Base-by-base conservation (phyloP, 768 basidiomycete genomes). In the Hericium rajendrae region DNA sequence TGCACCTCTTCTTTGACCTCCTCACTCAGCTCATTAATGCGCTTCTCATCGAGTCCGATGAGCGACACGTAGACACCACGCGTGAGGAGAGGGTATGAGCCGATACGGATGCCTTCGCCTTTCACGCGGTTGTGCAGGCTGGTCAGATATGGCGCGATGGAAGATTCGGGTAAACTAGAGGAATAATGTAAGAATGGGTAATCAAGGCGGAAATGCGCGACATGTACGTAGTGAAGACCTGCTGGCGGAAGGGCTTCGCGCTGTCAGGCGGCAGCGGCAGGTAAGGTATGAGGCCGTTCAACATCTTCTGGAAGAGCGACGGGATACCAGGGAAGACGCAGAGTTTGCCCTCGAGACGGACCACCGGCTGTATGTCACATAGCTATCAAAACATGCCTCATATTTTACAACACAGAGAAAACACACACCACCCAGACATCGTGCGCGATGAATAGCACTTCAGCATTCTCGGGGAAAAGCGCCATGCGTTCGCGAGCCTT, bases 241-340 rank as follows among this genome's bases (percentile, higher is more conserved):
- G 86, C 48, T 90, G 81, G 50, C 93, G 77, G 67, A 78, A 79
- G 0, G 91, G 92, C 57, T 89, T 84, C 64, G 86, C 81, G 32
- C 75, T 73, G 9, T 77, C 73, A 0, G 91, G 89, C 13, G 93
- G 92, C 24, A 97, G 78, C 1, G 90, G 84, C 1, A 97, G 72
- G 68, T 84, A 90, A 9, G 82, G 81, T 13, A 81, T 81, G 20
- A 94, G 73, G 18, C 78, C 82, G 55, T 84, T 78, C 38, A 97
- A 72, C 77, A 97, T 86, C 69, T 80, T 82, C 64, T 87, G 83
- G 72, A 94, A 95, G 32, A 95, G 76, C 3, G 76, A 71, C 0
- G 94, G 94, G 48, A 97, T 91, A 32, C 94, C 94, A 0, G 94
- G 94, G 71, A 97, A 86, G 26, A 97, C 76, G 70, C 91, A 95